phyloP scores from a whole-genome alignment of 2,329 filamentous ascomycete genomes.

The Magnaporthales sp. region DNA sequence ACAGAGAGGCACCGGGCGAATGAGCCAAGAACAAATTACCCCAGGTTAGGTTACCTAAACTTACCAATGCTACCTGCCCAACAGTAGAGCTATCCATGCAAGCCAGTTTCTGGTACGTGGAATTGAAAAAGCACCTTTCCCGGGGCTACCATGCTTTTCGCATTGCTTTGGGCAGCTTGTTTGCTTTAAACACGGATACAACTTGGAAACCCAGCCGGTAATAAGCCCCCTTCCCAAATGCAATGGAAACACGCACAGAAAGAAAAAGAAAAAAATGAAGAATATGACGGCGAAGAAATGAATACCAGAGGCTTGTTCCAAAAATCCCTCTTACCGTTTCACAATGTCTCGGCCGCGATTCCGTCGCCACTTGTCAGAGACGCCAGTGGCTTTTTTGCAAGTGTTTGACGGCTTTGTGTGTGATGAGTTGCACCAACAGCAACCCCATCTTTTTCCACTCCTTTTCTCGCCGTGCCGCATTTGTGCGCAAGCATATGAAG shows the following conservation, averaged over 20 bases:
- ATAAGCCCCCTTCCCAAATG: background rate
- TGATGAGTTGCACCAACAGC: background rate
- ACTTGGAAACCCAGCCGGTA: background rate
- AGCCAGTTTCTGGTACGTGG: too few species aligned
- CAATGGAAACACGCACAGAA: background rate
- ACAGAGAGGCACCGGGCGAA: background rate
- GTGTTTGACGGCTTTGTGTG: background rate
- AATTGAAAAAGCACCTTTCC: background rate
- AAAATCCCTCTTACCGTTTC: background rate
- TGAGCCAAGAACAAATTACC: background rate
- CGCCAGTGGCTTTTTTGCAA: background rate
- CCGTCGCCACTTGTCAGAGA: background rate
- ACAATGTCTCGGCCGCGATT: background rate
- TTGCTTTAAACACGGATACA: background rate
- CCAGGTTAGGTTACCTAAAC: background rate
- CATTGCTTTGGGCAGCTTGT: background rate
- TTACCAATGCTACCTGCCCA: background rate
- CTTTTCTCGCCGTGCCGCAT: too few species aligned
- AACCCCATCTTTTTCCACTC: background rate
- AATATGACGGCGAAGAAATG: background rate
- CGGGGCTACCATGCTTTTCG: background rate
- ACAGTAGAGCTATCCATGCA: too few species aligned
- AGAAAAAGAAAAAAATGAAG: background rate
- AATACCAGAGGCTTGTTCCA: background rate
- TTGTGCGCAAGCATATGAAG: too few species aligned